Base-by-base conservation (phyloP, 306 rosid species). In the Quillaja saponaria region DNA sequence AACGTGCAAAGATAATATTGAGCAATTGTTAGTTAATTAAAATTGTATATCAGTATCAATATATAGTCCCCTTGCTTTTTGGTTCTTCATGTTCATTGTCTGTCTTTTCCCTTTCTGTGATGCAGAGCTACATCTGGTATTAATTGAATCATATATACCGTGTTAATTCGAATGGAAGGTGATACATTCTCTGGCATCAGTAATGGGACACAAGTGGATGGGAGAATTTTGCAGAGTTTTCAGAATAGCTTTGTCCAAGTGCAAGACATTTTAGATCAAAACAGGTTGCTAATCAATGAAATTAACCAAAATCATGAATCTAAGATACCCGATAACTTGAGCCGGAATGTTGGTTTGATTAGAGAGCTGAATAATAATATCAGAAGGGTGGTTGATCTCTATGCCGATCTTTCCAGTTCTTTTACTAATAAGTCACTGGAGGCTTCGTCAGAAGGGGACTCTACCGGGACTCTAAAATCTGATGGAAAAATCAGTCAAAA, bases 311-410 rank as follows among this genome's bases (percentile, higher is more conserved):
- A 90, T 55, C 97, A 90, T 0, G 91, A 82, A 77, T 87, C 95
- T 8, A 84, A 80, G 78, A 79, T 75, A 64, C 95, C 95, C 0
- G 90, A 87, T 69, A 84, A 84, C 74, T 71, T 86, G 78, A 89
- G 60, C 74, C 55, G 92, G 46, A 90, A 87, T 15, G 97, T 84
- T 21, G 85, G 95, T 44, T 81, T 90, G 82, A 90, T 90, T 66
- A 76, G 83, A 69, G 97, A 90, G 74, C 95, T 90, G 10, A 90
- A 87, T 73, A 90, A 79, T 82, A 90, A 90, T 52, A 89, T 89
- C 76, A 80, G 85, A 79, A 82, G 97, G 77, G 97, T 90, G 61
- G 97, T 90, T 56, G 95, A 90, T 84, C 90, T 90, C 55, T 90
- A 90, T 76, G 95, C 90, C 54, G 87, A 84, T 72, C 88, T 89